A percentile compares a stretch with the other conserved stretches of the same genome.
Conservation (phyloP, 768 basidiomycete genomes). For the Lentinula aciculospora region DNA sequence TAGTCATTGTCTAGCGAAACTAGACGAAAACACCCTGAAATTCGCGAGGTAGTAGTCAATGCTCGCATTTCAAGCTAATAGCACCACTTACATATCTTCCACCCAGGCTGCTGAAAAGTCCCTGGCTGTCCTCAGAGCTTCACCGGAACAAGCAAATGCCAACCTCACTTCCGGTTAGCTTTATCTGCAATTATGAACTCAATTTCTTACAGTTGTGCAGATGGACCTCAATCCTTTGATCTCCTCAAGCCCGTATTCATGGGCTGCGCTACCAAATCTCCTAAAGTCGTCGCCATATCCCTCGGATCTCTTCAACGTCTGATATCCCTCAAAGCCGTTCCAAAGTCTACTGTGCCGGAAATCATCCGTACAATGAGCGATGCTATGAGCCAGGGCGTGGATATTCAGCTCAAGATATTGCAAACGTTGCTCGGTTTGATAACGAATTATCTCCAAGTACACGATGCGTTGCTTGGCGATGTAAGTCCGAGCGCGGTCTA, state of each 20-base stretch:
- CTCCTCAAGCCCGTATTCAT: constrained; percentile 86
- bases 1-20: constrained; percentile 88
- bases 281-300: constrained; percentile 91
- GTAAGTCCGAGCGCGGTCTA: constrained; percentile 37
- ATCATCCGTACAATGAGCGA: constrained; percentile 84
- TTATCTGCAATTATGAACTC: neutral
- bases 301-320: constrained; percentile 88
- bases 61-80: neutral
- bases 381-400: constrained; percentile 90
- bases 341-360: constrained; percentile 67
- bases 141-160: constrained; percentile 70
- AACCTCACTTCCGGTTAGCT: constrained; percentile 64
- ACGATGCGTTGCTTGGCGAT: constrained; percentile 75
- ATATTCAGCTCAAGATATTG: constrained; percentile 91
- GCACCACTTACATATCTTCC: neutral
- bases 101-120: constrained; percentile 85
- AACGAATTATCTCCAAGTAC: constrained; percentile 74
- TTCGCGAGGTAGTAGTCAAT: constrained; percentile 85
- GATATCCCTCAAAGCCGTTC: constrained; percentile 82
- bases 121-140: constrained; percentile 70
- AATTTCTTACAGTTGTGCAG: constrained; percentile 24
- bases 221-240: constrained; percentile 75
- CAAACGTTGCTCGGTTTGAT: constrained; percentile 90
- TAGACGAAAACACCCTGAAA: constrained; percentile 84
- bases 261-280: constrained; percentile 89